Percentiles rank a stretch among this genome's conserved stretches.
These are phyloP conservation scores for Acanthamoeba polyphaga DNA, from an alignment of 208 protist species.

Conservation along the genomic window DNA sequence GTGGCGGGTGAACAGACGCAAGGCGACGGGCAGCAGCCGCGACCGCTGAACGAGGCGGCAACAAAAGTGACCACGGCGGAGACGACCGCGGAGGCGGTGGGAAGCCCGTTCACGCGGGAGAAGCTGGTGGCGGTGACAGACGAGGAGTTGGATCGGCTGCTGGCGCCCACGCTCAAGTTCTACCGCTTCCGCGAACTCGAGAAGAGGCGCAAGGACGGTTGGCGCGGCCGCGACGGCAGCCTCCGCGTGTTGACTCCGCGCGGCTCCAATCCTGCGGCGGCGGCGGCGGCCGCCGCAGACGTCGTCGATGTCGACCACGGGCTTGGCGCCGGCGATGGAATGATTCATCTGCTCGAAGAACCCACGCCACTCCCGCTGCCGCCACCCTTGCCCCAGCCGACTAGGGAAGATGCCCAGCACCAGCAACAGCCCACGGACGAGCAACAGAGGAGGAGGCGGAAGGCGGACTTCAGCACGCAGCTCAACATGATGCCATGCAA, in stretches of 20 bases:
- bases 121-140: not conserved
- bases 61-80: not conserved
- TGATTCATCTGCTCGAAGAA: no score
- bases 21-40: not conserved
- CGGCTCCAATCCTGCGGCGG: not conserved
- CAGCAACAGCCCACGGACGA: not conserved
- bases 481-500: slow-evolving; percentile 51
- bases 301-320: no score
- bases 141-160: slow-evolving; percentile 6
- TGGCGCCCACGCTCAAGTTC: slow-evolving; percentile 40
- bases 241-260: not conserved
- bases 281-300: not conserved
- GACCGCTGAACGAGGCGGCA: no score
- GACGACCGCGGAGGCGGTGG: not conserved
- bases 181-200: slow-evolving; percentile 52
- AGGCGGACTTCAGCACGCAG: not conserved
- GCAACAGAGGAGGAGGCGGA: not conserved
- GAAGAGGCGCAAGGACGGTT: not conserved
- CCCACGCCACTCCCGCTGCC: no score
- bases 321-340: no score
- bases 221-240: not conserved
- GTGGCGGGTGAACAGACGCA: no score
- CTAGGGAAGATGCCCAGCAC: no score
- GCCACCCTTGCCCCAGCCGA: no score
- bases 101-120: not conserved